phyloP scores from a whole-genome alignment of 345 rosid genomes.

The Pugionium cornutum region DNA sequence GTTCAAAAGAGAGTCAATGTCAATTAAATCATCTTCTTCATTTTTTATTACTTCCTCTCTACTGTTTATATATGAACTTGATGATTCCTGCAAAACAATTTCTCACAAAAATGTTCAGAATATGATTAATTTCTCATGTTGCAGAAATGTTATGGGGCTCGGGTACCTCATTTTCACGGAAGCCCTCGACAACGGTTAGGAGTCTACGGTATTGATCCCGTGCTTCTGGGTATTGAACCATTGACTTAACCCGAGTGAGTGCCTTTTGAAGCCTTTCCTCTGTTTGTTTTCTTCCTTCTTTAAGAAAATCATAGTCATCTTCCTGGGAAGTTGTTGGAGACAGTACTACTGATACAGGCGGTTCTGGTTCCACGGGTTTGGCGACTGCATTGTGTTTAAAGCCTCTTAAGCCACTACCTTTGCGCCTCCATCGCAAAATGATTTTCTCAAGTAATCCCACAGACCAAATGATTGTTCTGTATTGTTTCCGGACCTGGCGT shows the following conservation, averaged over 20 bases:
- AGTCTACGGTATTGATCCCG: conserved; percentile 88
- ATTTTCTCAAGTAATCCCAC: conserved; percentile 91
- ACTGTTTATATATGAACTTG: conserved; percentile 32
- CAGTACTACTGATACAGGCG: conserved; percentile 27
- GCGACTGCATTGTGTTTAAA: conserved; percentile 55
- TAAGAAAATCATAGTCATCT: conserved; percentile 86
- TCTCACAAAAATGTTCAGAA: conserved; percentile 10
- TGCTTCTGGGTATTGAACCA: conserved; percentile 86
- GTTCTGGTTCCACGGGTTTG: conserved; percentile 45
- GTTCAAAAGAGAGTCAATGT: conserved; percentile 65
- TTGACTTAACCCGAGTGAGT: conserved; percentile 86
- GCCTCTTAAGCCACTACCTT: conserved; percentile 83
- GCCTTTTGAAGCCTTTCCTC: conserved; percentile 86
- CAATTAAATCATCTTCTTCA: conserved; percentile 51
- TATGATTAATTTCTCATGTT: not conserved
- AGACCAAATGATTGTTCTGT: conserved; percentile 73
- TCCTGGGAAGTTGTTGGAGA: conserved; percentile 37
- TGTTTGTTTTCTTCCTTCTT: conserved; percentile 87
- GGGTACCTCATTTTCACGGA: conserved; percentile 67
- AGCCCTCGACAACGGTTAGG: conserved; percentile 68
- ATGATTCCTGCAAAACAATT: conserved; percentile 34
- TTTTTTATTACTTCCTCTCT: conserved; percentile 40
- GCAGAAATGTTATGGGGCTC: conserved; percentile 6
- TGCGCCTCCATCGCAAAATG: conserved; percentile 91
- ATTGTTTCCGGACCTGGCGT: conserved; percentile 83